Evolutionary conservation across 2,329 filamentous ascomycete species (phyloP).

Genomic region (Fusarium sp.): DNA sequence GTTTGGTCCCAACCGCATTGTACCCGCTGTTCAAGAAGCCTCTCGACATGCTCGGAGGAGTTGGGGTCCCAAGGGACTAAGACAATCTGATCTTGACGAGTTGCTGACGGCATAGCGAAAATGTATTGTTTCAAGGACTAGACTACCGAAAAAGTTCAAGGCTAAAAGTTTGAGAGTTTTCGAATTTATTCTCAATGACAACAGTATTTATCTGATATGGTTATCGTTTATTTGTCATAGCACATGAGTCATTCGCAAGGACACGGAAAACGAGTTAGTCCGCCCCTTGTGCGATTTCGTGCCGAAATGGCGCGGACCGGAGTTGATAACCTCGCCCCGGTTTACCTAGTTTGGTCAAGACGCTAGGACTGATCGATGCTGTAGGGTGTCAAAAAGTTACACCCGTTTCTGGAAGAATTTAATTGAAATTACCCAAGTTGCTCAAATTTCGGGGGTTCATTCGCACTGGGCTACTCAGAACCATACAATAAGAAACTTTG

Average conservation of each 20-base stretch:
- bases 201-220: neutral
- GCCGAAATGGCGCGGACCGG: neutral
- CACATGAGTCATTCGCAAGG: constrained; percentile 15
- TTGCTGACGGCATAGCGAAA: constrained; percentile 19
- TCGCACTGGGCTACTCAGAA: too few relatives aligned
- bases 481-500: too few relatives aligned
- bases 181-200: too few relatives aligned
- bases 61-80: constrained; percentile 47
- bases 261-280: constrained; percentile 16
- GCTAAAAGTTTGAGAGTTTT: neutral
- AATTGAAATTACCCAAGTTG: too few relatives aligned
- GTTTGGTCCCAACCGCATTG: constrained; percentile 44
- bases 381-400: too few relatives aligned
- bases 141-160: fast-evolving
- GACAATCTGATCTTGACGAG: constrained; percentile 16
- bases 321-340: neutral
- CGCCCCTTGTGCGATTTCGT: neutral
- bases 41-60: constrained; percentile 30
- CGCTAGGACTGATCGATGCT: too few relatives aligned
- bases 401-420: too few relatives aligned
- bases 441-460: too few relatives aligned
- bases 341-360: neutral
- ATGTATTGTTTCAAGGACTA: neutral
- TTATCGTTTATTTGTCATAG: neutral
- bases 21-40: constrained; percentile 34